These are phyloP conservation scores for Lasiodiplodia citricola DNA, from an alignment of 2,329 filamentous ascomycete genomes.

Conservation along the genomic window DNA sequence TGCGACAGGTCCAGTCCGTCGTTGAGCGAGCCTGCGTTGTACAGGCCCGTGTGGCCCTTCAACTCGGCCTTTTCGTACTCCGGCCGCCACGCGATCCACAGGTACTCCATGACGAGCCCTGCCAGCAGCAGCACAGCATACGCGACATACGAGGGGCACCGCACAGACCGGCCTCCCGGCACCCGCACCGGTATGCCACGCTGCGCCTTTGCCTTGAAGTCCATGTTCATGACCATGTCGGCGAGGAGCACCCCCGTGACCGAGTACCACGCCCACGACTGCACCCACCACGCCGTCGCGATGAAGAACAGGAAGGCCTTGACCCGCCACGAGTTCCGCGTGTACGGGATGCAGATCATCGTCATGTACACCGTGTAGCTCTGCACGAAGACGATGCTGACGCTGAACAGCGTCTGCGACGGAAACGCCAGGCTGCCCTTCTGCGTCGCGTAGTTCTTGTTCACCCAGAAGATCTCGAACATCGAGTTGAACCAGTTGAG, in stretches of 20 bases:
- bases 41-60: conserved; percentile 49
- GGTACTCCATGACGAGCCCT: conserved; percentile 49
- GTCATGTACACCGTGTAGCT: conserved; percentile 56
- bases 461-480: conserved; percentile 55
- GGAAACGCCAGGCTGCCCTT: conserved; percentile 52
- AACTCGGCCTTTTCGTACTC: conserved; percentile 45
- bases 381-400: conserved; percentile 53
- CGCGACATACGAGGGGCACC: conserved; percentile 38
- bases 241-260: conserved; percentile 56
- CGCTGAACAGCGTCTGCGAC: conserved; percentile 52
- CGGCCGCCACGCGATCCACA: conserved; percentile 50
- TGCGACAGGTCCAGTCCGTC: conserved; percentile 39
- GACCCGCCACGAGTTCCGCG: conserved; percentile 48
- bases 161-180: conserved; percentile 25
- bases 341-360: conserved; percentile 54
- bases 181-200: conserved; percentile 8
- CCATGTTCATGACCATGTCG: conserved; percentile 50
- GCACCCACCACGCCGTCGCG: conserved; percentile 53
- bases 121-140: conserved; percentile 39
- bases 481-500: conserved; percentile 53
- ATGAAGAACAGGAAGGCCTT: conserved; percentile 49
- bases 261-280: conserved; percentile 55
- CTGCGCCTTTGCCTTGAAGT: conserved; percentile 39
- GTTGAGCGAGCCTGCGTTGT: conserved; percentile 46
- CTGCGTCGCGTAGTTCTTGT: conserved; percentile 44